These are phyloP conservation scores for Oryza glumipatula DNA, from an alignment of 176 grass and related monocot species.

Conservation along the genomic window DNA sequence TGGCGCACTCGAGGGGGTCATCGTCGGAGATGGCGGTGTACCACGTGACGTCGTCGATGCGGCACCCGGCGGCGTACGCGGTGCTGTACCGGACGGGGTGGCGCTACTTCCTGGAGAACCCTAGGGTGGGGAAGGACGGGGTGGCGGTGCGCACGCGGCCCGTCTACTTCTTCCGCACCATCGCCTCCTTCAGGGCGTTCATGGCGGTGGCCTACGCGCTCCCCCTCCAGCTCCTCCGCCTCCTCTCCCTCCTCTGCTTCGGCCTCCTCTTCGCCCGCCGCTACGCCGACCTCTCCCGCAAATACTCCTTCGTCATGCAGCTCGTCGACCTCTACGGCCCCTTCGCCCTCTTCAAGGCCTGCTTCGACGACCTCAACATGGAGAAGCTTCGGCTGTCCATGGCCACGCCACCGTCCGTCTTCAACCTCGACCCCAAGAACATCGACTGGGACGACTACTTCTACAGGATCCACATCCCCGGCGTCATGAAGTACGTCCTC, in stretches of 20 bases:
- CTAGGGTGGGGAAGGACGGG: constrained; percentile 55
- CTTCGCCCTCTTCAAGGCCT: constrained; percentile 64
- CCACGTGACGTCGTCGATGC: constrained; percentile 69
- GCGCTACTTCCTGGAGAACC: constrained; percentile 66
- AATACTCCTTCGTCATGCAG: constrained; percentile 61
- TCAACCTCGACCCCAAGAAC: constrained; percentile 55
- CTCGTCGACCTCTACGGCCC: constrained; percentile 72
- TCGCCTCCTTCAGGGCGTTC: constrained; percentile 53
- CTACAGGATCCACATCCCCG: constrained; percentile 53
- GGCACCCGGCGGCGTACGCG: constrained; percentile 60
- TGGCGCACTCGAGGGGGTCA: constrained; percentile 7
- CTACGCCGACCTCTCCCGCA: constrained; percentile 44
- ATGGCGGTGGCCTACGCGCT: constrained; percentile 69
- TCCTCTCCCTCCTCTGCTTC: constrained; percentile 40
- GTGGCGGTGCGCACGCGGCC: constrained; percentile 29
- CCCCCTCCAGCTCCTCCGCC: constrained; percentile 56
- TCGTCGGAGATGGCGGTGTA: constrained; percentile 41
- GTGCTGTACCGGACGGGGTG: constrained; percentile 51
- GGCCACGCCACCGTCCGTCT: background rate
- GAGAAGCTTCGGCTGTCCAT: constrained; percentile 31
- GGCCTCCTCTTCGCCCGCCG: constrained; percentile 16
- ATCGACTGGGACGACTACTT: constrained; percentile 71
- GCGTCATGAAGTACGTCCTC: constrained; percentile 59
- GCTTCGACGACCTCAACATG: constrained; percentile 59
- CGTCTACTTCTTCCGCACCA: constrained; percentile 54